Evolutionary conservation across 192 early-diverging fungal species (phyloP).

Genomic region (Phycomyces nitens): DNA sequence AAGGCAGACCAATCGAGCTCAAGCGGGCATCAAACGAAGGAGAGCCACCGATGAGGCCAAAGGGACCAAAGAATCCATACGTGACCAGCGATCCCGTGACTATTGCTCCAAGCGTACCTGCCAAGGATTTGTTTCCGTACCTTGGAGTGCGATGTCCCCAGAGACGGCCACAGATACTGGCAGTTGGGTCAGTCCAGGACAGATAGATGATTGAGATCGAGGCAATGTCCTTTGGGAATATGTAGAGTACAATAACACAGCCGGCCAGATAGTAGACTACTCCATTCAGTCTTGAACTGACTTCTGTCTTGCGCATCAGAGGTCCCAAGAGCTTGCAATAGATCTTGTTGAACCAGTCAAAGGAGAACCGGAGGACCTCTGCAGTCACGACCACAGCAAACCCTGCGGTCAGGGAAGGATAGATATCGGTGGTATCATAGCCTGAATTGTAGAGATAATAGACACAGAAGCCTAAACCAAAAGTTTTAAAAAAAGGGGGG

Average conservation of each 20-base stretch:
- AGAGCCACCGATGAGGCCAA: background rate
- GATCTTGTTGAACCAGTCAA: constrained; percentile 30
- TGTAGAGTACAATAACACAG: constrained; percentile 28
- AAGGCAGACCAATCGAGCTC: constrained; percentile 13
- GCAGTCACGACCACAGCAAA: constrained; percentile 24
- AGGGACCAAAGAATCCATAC: constrained; percentile 27
- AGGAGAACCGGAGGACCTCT: constrained; percentile 40
- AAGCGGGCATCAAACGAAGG: constrained; percentile 8
- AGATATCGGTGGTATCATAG: constrained; percentile 18
- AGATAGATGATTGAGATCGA: constrained; percentile 43
- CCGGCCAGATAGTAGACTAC: constrained; percentile 40
- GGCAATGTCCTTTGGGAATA: constrained; percentile 38
- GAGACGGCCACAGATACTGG: constrained; percentile 37
- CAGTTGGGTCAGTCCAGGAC: constrained; percentile 48
- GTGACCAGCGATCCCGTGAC: constrained; percentile 31
- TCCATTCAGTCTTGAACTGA: constrained; percentile 33
- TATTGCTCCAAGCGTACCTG: constrained; percentile 41
- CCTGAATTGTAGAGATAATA: constrained; percentile 25
- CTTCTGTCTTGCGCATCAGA: constrained; percentile 44
- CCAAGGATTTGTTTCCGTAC: constrained; percentile 40
- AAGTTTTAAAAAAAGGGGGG: too few species aligned
- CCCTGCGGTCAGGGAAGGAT: constrained; percentile 15
- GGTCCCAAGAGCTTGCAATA: constrained; percentile 37
- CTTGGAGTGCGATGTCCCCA: constrained; percentile 40
- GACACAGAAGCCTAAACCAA: constrained; percentile 43